phyloP scores from a whole-genome alignment of 371 early-diverging fungal species.

The Fennellomyces sp. region DNA sequence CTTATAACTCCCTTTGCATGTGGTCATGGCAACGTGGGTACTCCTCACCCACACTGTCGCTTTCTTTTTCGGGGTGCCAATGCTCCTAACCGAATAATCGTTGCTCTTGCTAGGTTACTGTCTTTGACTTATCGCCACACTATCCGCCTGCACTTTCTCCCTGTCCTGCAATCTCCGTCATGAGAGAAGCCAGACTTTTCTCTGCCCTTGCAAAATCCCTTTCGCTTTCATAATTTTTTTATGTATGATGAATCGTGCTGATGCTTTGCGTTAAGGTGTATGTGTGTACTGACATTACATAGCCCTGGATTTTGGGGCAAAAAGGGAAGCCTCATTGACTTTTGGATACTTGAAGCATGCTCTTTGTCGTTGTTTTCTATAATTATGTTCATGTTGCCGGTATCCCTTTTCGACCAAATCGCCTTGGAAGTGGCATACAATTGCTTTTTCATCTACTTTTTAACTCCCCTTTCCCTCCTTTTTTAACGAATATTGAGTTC shows the following conservation, averaged over 20 bases:
- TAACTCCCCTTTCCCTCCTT: no score
- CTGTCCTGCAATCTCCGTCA: neutral
- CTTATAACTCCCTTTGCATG: conserved; percentile 19
- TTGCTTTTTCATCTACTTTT: no score
- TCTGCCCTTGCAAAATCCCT: no score
- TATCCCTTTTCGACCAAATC: no score
- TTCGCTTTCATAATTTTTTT: no score
- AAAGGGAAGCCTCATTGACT: neutral
- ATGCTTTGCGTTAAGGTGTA: no score
- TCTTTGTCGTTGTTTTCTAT: neutral
- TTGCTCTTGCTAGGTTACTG: conserved; percentile 17
- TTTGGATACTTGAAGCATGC: neutral
- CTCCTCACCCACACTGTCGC: conserved; percentile 16
- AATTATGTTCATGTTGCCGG: no score
- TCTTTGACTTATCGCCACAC: conserved; percentile 24
- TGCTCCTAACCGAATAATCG: conserved; percentile 14
- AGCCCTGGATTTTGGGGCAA: neutral
- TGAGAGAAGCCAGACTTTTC: no score
- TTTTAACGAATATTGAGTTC: no score
- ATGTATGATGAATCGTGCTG: neutral
- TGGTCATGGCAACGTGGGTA: conserved; percentile 17
- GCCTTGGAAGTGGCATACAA: no score
- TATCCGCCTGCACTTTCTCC: conserved; percentile 2
- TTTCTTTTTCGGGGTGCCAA: conserved; percentile 16
- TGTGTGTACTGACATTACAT: no score